Percentiles rank a stretch among this genome's conserved stretches.
Evolutionary conservation across 805 yeast genomes (phyloP).

Genomic region (Wickerhamomyces pijperi): DNA sequence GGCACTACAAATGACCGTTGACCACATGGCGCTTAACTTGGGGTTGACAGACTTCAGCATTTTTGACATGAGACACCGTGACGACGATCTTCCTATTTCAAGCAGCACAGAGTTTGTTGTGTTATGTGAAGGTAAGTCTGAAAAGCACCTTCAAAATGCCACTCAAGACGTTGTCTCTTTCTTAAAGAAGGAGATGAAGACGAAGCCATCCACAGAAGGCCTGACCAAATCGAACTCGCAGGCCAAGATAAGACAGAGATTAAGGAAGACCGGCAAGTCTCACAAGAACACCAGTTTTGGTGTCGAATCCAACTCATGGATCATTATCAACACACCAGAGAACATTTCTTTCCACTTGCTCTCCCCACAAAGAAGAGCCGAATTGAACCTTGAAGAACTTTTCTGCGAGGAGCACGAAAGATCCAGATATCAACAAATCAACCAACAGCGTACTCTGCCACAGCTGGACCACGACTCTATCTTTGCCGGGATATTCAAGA

Average conservation of each 20-base stretch:
- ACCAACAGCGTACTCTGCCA: constrained; percentile 1
- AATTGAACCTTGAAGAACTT: constrained; percentile 59
- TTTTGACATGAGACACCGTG: constrained; percentile 46
- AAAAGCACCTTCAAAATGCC: constrained; percentile 66
- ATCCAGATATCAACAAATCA: constrained; percentile 6
- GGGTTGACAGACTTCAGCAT: constrained; percentile 55
- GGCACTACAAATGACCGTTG: constrained; percentile 32
- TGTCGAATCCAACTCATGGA: constrained; percentile 60
- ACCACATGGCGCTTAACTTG: constrained; percentile 41
- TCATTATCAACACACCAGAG: constrained; percentile 61
- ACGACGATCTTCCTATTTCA: constrained; percentile 26
- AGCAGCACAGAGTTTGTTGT: constrained; percentile 39
- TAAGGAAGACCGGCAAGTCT: constrained; percentile 29
- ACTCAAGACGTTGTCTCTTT: constrained; percentile 43
- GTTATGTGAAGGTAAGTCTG: constrained; percentile 66
- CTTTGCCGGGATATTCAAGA: constrained; percentile 31
- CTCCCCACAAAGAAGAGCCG: constrained; percentile 56
- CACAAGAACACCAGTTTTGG: constrained; percentile 49
- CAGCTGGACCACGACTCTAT: constrained; percentile 24
- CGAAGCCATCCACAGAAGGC: constrained; percentile 58
- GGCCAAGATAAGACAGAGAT: constrained; percentile 37
- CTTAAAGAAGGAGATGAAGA: constrained; percentile 40
- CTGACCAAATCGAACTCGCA: constrained; percentile 46
- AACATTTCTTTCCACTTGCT: constrained; percentile 62
- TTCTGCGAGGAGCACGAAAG: constrained; percentile 36